Evolutionary conservation across 495 filamentous ascomycete genomes (phyloP).

Genomic region (Penicillium desertorum): DNA sequence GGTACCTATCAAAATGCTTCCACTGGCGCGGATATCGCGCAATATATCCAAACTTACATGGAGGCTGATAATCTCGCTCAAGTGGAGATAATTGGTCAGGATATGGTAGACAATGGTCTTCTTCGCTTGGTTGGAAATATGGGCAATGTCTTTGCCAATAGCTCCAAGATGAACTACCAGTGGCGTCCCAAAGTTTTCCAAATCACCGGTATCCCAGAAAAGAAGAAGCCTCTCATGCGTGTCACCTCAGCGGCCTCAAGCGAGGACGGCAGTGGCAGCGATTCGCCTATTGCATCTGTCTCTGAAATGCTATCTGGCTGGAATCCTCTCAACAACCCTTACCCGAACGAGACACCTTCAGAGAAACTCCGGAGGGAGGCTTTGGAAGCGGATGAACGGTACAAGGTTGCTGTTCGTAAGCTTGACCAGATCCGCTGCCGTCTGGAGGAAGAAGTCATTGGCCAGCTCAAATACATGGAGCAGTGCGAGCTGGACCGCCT

Average conservation of each 20-base stretch:
- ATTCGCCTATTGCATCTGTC: constrained; percentile 76
- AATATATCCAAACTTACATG: constrained; percentile 89
- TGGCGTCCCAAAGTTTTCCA: constrained; percentile 93
- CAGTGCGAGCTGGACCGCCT: constrained; percentile 94
- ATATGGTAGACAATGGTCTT: constrained; percentile 83
- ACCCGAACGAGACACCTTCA: constrained; percentile 85
- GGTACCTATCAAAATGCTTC: constrained; percentile 93
- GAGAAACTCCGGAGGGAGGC: constrained; percentile 88
- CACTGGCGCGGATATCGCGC: constrained; percentile 85
- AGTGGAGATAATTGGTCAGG: constrained; percentile 90
- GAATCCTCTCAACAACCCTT: constrained; percentile 86
- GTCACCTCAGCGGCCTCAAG: constrained; percentile 63
- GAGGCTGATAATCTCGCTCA: constrained; percentile 78
- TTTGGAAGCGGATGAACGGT: constrained; percentile 85
- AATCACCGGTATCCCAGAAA: constrained; percentile 80
- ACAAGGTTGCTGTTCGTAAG: constrained; percentile 80
- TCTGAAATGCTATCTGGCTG: constrained; percentile 85
- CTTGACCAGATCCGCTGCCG: constrained; percentile 89
- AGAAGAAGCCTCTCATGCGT: constrained; percentile 69
- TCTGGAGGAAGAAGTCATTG: constrained; percentile 89
- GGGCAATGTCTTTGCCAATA: constrained; percentile 94
- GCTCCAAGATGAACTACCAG: constrained; percentile 94
- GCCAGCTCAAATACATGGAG: constrained; percentile 94
- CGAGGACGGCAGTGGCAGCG: constrained; percentile 55
- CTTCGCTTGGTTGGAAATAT: constrained; percentile 90